A percentile compares a stretch with the other conserved stretches of the same genome.
Evolutionary conservation across 768 basidiomycete genomes (phyloP).

Genomic region (Leccinum boreale): DNA sequence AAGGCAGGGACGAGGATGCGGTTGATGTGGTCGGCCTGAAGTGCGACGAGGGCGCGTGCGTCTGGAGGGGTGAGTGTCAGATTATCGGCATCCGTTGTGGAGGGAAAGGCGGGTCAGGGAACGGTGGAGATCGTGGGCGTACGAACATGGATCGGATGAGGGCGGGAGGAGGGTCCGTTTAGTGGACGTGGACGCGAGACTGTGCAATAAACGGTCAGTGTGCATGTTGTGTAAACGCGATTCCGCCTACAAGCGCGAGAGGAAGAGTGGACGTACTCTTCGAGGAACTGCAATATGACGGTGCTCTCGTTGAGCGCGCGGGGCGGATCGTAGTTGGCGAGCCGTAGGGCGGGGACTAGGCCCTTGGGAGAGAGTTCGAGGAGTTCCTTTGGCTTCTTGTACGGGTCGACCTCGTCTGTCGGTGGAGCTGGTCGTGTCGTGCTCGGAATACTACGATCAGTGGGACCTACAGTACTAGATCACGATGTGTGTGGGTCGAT

Average conservation of each 20-base stretch:
- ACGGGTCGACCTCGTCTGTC: conserved; percentile 77
- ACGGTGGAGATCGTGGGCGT: not conserved
- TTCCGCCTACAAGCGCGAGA: not conserved
- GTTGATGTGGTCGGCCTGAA: conserved; percentile 67
- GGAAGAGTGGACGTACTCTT: conserved; percentile 50
- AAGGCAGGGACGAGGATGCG: conserved; percentile 66
- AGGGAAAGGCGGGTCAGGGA: not conserved
- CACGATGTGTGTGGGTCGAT: not conserved
- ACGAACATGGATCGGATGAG: conserved; percentile 54
- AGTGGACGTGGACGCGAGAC: conserved; percentile 48
- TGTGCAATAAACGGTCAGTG: conserved; percentile 17
- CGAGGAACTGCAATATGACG: conserved; percentile 73
- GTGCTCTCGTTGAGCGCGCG: conserved; percentile 75
- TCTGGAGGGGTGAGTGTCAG: conserved; percentile 37
- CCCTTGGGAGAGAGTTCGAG: conserved; percentile 83
- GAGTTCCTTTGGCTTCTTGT: conserved; percentile 76
- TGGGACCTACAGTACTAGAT: conserved; percentile 38
- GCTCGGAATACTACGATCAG: not conserved
- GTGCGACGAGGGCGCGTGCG: conserved; percentile 61
- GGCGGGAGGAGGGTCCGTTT: conserved; percentile 57
- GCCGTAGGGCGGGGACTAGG: conserved; percentile 66
- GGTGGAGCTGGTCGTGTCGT: not conserved
- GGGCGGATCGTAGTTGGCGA: conserved; percentile 53
- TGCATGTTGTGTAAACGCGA: not conserved
- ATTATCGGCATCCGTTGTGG: not conserved